A percentile compares a stretch with the other conserved stretches of the same genome.
Conservation (phyloP, 2,329 filamentous ascomycete genomes). For the Fonsecaea erecta region DNA sequence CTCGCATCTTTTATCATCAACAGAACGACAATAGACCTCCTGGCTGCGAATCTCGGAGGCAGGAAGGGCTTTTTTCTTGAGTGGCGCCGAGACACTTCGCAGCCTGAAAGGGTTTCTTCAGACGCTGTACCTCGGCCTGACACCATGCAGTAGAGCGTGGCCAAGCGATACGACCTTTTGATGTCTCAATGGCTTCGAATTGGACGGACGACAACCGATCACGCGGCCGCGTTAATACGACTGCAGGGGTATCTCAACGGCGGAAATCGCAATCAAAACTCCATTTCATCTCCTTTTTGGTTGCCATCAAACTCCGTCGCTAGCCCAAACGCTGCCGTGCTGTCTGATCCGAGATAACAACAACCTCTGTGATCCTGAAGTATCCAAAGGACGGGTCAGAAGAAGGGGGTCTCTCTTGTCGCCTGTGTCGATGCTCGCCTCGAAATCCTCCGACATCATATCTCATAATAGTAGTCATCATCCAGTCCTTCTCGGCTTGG, state of each 20-base stretch:
- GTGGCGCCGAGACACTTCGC: not conserved
- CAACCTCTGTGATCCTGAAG: not conserved
- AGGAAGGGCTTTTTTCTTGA: not conserved
- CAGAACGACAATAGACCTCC: not conserved
- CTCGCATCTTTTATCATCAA: conserved; percentile 12
- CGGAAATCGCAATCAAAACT: not conserved
- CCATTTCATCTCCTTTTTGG: not conserved
- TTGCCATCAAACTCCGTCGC: not conserved
- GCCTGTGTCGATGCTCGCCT: not conserved
- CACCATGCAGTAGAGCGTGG: not conserved
- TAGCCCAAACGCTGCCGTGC: not conserved
- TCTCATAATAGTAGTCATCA: conserved; percentile 90
- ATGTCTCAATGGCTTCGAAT: conserved; percentile 17
- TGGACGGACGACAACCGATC: conserved; percentile 7
- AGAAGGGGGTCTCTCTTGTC: not conserved
- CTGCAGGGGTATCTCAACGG: conserved; percentile 14
- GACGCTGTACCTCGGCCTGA: not conserved
- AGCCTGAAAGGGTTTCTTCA: not conserved
- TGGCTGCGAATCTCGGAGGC: not conserved
- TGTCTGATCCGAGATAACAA: not conserved
- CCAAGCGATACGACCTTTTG: conserved; percentile 15
- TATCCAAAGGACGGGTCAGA: conserved; percentile 23
- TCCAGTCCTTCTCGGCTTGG: conserved; percentile 84
- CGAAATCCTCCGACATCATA: conserved; percentile 25
- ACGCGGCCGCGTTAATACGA: not conserved